Percentiles rank a stretch among this genome's conserved stretches.
Evolutionary conservation across 768 basidiomycete species (phyloP).

Genomic region (Glaciozyma antarctica): DNA sequence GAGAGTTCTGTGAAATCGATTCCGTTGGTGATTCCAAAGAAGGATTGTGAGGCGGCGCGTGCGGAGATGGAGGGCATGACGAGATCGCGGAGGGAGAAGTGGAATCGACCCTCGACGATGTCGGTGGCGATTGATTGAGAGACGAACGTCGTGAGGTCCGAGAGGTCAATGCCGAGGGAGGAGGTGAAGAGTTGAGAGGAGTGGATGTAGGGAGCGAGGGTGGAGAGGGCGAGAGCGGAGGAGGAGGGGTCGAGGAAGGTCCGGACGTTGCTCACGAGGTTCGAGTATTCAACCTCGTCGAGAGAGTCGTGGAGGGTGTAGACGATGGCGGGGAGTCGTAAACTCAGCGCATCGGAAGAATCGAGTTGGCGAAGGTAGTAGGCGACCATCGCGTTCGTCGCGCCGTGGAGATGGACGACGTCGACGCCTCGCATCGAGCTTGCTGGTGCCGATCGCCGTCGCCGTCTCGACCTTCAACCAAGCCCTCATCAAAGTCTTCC

Average conservation of each 20-base stretch:
- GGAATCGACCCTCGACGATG: slow-evolving; percentile 12
- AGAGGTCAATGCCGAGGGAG: slow-evolving; percentile 21
- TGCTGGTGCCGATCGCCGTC: no score
- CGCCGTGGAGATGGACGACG: slow-evolving; percentile 21
- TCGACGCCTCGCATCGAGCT: neutral
- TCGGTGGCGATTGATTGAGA: slow-evolving; percentile 15
- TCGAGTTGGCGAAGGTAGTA: slow-evolving; percentile 9
- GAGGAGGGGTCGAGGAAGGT: slow-evolving; percentile 1
- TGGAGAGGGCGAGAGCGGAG: neutral
- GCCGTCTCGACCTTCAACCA: neutral
- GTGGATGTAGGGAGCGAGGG: slow-evolving; percentile 4
- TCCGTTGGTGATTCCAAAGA: slow-evolving; percentile 22
- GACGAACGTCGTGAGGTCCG: slow-evolving; percentile 21
- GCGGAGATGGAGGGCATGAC: slow-evolving; percentile 16
- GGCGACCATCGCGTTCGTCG: slow-evolving; percentile 22
- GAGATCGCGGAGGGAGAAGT: slow-evolving; percentile 18
- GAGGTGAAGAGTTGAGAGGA: slow-evolving; percentile 15
- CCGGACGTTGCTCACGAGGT: slow-evolving; percentile 6
- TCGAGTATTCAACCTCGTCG: slow-evolving; percentile 22
- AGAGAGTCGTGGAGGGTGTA: slow-evolving; percentile 24
- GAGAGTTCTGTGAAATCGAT: slow-evolving; percentile 11
- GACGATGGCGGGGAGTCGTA: slow-evolving; percentile 6
- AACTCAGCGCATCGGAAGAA: neutral
- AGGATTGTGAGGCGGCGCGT: neutral
- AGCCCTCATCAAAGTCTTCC: neutral